phyloP scores from a whole-genome alignment of 2,329 filamentous ascomycete genomes.

The Phialemoniopsis sp. region DNA sequence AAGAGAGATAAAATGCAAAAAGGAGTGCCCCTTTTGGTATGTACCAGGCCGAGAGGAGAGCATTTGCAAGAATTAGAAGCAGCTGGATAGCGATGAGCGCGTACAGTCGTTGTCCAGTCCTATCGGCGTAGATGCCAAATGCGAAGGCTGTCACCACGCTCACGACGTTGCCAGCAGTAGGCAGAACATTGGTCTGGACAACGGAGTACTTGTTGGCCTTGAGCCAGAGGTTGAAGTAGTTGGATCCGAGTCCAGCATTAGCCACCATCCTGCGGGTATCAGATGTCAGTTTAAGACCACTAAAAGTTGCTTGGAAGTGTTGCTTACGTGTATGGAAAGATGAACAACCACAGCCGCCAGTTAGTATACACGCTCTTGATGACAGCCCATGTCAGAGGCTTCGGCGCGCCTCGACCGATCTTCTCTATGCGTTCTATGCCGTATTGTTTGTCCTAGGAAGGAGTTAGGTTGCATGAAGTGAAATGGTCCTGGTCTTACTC shows the following conservation, averaged over 20 bases:
- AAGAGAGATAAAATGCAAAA: constrained; percentile 15
- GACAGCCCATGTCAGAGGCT: no score
- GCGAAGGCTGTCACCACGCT: constrained; percentile 9
- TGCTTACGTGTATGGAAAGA: no score
- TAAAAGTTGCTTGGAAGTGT: no score
- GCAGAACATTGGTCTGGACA: constrained; percentile 7
- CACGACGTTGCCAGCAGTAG: constrained; percentile 9
- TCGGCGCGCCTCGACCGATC: constrained; percentile 12
- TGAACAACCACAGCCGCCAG: no score
- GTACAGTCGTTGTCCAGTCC: constrained; percentile 10
- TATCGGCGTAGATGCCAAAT: no score
- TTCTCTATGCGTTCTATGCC: constrained; percentile 14
- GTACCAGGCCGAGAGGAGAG: constrained; percentile 14
- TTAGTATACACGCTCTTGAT: no score
- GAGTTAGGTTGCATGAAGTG: no score
- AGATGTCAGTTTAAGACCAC: no score
- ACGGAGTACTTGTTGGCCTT: constrained; percentile 5
- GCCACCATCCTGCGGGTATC: no score
- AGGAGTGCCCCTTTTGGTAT: constrained; percentile 11
- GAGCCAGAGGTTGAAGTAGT: constrained; percentile 11
- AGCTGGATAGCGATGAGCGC: constrained; percentile 9
- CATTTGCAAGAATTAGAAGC: constrained; percentile 13
- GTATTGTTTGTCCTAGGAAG: constrained; percentile 12
- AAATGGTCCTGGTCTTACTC: no score
- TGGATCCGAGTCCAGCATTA: no score